Evolutionary conservation across 768 basidiomycete genomes (phyloP), one percentile per base, ranked within the genome.

Genomic region (Mrakia hoshinonis): DNA sequence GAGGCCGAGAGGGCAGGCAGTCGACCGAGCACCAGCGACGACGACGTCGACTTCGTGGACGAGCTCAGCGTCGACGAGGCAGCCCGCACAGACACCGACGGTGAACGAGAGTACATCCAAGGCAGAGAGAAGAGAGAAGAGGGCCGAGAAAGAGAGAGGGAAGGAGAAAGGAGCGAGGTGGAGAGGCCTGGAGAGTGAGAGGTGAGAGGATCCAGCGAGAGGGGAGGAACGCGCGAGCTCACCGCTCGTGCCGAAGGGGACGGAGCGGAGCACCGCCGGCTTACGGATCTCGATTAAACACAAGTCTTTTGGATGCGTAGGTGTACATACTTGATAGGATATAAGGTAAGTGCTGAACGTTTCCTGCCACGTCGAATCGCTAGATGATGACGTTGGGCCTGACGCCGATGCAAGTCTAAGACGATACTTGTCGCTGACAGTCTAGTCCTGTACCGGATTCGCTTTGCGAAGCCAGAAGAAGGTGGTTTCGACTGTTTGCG

Each of bases 11-110:
- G 58, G 34, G 58, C 20, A 36, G 58, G 34, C 18, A 36, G 58
- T 38, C 58, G 58, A 61, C 31, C 31, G 58, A 61, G 55, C 12
- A 60, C 31, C 31, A 61, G 22, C 31, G 58, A 61, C 7, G 58
- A 18, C 1, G 58, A 18, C 58, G 31, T 39, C 58, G 34, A 36
- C 31, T 18, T 36, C 24, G 55, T 26, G 26, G 55, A 31, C 26
- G 55, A n/a, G 18, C 29, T 31, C 55, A 58, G 29, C 20, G 34
- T 38, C 58, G 58, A 36, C 58, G 58, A 61, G 4, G 58, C 58
- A 1, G 58, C 34, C 58, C 58, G 31, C 58, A 31, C 1, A 10
- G 31, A 36, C 4, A 61, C 22, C 1, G 58, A 38, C 4, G 34
- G 20, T 22, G 58, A 61, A n/a, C 31, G 31, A 22, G 58, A 61